Evolutionary conservation across 2,329 filamentous ascomycete species (phyloP).

Genomic region (Pseudopithomyces chartarum): DNA sequence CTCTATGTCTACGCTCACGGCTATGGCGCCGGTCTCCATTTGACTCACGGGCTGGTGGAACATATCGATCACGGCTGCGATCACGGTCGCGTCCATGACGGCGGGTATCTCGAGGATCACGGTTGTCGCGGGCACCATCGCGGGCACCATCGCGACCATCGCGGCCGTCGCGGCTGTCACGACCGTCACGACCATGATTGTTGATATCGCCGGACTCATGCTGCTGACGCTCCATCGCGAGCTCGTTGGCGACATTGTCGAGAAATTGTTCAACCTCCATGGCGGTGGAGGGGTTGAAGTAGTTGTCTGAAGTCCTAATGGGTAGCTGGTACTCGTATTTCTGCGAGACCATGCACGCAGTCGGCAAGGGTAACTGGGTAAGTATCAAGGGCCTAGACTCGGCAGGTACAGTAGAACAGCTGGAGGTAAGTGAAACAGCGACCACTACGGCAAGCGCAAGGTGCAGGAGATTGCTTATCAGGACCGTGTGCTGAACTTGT

Average conservation of each 20-base stretch:
- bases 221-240: slow-evolving; percentile 13
- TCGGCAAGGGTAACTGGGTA: background rate
- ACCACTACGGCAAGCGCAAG: slow-evolving; percentile 1
- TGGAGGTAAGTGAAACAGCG: background rate
- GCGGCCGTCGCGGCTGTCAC: slow-evolving; percentile 35
- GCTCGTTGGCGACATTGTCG: slow-evolving; percentile 57
- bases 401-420: background rate
- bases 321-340: background rate
- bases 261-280: slow-evolving; percentile 89
- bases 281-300: slow-evolving; percentile 35
- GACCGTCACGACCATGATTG: too few species aligned
- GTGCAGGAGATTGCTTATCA: background rate
- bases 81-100: slow-evolving; percentile 36
- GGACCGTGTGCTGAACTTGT: background rate
- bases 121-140: slow-evolving; percentile 27
- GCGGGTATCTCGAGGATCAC: slow-evolving; percentile 21
- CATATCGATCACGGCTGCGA: slow-evolving; percentile 27
- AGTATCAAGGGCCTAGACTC: background rate
- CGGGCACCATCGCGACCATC: slow-evolving; percentile 36
- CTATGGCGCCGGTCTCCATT: slow-evolving; percentile 38
- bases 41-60: slow-evolving; percentile 38
- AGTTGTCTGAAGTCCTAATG: background rate
- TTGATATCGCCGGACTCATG: too few species aligned
- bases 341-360: background rate
- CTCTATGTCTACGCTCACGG: slow-evolving; percentile 38